Percentiles rank a stretch among this genome's conserved stretches.
Conservation (phyloP, 139 green algal species). For the Prasinococcaceae sp. region DNA sequence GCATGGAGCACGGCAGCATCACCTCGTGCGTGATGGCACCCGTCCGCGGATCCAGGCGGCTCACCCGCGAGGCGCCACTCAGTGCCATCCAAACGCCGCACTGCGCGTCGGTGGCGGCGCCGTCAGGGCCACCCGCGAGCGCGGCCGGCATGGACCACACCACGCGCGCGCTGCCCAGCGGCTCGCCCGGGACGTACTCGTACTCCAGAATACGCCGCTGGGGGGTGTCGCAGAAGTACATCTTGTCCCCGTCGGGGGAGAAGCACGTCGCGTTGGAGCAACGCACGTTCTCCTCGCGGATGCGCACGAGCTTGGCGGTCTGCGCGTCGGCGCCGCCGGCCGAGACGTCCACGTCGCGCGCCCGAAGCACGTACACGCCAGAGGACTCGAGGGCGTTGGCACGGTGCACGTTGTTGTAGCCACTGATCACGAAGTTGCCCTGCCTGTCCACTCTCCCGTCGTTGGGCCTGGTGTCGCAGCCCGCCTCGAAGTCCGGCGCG, state of each 20-base stretch:
- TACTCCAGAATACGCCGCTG: constrained; percentile 1
- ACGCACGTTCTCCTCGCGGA: constrained; percentile 8
- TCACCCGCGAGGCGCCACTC: neutral
- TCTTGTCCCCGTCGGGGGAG: neutral
- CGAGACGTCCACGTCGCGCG: neutral
- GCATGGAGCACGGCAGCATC: constrained; percentile 2
- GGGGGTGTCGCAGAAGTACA: constrained; percentile 19
- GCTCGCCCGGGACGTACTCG: constrained; percentile 1
- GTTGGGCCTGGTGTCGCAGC: constrained; percentile 14
- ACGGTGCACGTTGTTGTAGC: constrained; percentile 16
- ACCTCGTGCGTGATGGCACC: constrained; percentile 1
- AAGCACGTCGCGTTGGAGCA: constrained; percentile 14
- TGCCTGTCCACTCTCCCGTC: constrained; percentile 7
- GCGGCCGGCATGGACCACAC: constrained; percentile 1
- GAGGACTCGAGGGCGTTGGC: too few species aligned
- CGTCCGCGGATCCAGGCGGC: neutral
- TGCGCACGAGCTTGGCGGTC: neutral
- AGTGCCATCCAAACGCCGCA: constrained; percentile 10
- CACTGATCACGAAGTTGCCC: constrained; percentile 8
- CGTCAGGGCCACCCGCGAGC: constrained; percentile 6
- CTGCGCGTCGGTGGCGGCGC: neutral
- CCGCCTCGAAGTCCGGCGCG: constrained; percentile 2
- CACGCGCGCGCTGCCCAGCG: neutral
- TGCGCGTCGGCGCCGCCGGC: constrained; percentile 5
- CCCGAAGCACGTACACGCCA: too few species aligned